Percentiles rank a stretch among this genome's conserved stretches.
Conservation (phyloP, 2,329 filamentous ascomycete genomes). For the Sphaerostilbella broomeana region DNA sequence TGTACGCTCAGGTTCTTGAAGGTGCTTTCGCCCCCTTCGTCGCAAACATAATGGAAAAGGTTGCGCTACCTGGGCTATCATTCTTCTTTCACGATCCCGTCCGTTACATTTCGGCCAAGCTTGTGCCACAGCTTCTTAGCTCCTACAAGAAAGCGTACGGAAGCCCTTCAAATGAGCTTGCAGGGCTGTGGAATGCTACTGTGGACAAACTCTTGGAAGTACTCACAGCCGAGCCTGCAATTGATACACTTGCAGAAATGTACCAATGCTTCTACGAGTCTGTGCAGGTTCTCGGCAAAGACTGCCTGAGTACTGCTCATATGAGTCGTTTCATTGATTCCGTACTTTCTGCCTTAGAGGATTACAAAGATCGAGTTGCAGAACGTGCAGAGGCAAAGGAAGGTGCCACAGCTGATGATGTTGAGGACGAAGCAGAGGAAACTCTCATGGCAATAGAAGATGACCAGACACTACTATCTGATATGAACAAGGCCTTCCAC, state of each 20-base stretch:
- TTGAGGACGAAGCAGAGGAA: conserved; percentile 83
- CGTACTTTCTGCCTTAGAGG: conserved; percentile 77
- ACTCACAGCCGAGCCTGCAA: conserved; percentile 84
- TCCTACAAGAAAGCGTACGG: conserved; percentile 92
- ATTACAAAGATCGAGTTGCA: conserved; percentile 83
- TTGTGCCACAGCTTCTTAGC: conserved; percentile 86
- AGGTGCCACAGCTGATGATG: conserved; percentile 69
- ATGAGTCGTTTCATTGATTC: conserved; percentile 85
- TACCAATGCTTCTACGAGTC: conserved; percentile 99
- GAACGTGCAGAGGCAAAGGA: conserved; percentile 77
- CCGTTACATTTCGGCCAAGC: conserved; percentile 87
- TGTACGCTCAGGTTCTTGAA: conserved; percentile 95
- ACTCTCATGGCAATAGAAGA: conserved; percentile 89
- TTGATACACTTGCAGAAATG: conserved; percentile 96
- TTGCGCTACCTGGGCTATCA: conserved; percentile 83
- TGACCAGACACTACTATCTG: conserved; percentile 89
- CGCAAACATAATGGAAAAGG: conserved; percentile 89
- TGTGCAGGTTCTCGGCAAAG: conserved; percentile 84
- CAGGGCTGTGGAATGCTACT: conserved; percentile 76
- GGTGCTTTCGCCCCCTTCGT: conserved; percentile 88
- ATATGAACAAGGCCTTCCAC: conserved; percentile 99
- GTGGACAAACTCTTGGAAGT: conserved; percentile 91
- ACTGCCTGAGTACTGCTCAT: conserved; percentile 69
- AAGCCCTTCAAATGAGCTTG: conserved; percentile 68
- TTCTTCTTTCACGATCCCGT: conserved; percentile 99